Evolutionary conservation across 371 early-diverging fungal genomes (phyloP).

Genomic region (Mucor irregularis): DNA sequence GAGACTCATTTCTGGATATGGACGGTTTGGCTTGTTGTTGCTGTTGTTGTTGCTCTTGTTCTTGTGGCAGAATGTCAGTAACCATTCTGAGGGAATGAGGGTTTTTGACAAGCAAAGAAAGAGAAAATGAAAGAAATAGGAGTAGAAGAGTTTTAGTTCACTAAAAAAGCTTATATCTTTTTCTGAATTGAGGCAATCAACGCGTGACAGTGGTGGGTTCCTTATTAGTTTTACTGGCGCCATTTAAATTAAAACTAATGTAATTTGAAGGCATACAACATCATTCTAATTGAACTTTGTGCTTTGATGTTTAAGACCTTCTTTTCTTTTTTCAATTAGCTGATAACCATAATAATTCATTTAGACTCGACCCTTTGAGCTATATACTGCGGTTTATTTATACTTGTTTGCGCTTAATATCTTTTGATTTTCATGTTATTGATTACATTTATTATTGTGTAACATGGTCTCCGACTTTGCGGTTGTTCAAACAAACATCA

Average conservation of each 20-base stretch:
- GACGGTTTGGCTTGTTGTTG: slow-evolving; percentile 4
- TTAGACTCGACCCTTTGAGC: not conserved
- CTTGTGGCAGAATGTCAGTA: slow-evolving; percentile 19
- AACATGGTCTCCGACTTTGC: slow-evolving; percentile 6
- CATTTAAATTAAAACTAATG: slow-evolving; percentile 9
- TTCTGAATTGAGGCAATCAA: slow-evolving; percentile 27
- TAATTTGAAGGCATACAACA: no score
- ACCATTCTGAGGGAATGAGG: slow-evolving; percentile 17
- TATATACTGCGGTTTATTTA: not conserved
- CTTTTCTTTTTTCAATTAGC: not conserved
- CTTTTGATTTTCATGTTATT: not conserved
- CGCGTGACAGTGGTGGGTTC: slow-evolving; percentile 25
- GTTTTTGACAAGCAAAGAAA: slow-evolving; percentile 7
- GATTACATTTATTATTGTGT: not conserved
- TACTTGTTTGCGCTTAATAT: not conserved
- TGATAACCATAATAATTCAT: not conserved
- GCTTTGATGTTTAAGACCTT: not conserved
- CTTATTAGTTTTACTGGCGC: slow-evolving; percentile 3
- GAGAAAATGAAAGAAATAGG: slow-evolving; percentile 4
- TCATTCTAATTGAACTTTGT: not conserved
- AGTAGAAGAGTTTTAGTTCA: slow-evolving; percentile 7
- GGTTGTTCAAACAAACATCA: not conserved
- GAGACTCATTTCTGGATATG: not conserved
- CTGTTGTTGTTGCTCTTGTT: slow-evolving; percentile 7
- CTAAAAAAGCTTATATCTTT: slow-evolving; percentile 10